A percentile compares a stretch with the other conserved stretches of the same genome.
Evolutionary conservation across 2,329 filamentous ascomycete species (phyloP).

Genomic region (Emmonsiellopsis sp.): DNA sequence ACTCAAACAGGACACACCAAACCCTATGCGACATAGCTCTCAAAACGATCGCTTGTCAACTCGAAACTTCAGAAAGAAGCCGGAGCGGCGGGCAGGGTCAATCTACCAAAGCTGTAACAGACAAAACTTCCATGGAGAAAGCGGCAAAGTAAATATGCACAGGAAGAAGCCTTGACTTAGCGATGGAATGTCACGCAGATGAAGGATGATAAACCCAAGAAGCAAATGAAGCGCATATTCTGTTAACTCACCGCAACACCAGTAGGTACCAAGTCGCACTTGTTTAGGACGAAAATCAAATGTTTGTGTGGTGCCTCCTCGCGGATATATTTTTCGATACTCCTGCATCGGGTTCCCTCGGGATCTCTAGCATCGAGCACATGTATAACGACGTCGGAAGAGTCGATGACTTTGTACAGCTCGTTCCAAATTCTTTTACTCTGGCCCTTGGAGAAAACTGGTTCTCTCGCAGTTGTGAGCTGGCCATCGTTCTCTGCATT

Average conservation of each 20-base stretch:
- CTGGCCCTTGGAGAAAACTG: constrained; percentile 90
- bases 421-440: constrained; percentile 97
- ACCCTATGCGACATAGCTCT: constrained; percentile 63
- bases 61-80: constrained; percentile 52
- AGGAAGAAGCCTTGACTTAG: constrained; percentile 84
- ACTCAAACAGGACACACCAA: constrained; percentile 88
- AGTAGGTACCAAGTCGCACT: constrained; percentile 87
- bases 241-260: constrained; percentile 77
- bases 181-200: constrained; percentile 36
- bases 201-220: constrained; percentile 17
- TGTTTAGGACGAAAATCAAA: constrained; percentile 79
- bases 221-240: constrained; percentile 4
- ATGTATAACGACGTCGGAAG: constrained; percentile 92
- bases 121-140: constrained; percentile 58
- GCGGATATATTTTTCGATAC: constrained; percentile 84
- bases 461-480: constrained; percentile 60
- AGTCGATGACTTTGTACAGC: constrained; percentile 89
- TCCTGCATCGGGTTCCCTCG: constrained; percentile 77
- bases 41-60: constrained; percentile 82
- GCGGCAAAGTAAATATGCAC: constrained; percentile 6
- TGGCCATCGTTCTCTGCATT: constrained; percentile 38
- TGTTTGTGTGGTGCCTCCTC: constrained; percentile 96
- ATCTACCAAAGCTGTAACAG: constrained; percentile 99
- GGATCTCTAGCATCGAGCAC: constrained; percentile 85
- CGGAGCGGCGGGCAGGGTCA: constrained; percentile 60